A percentile compares a stretch with the other conserved stretches of the same genome.
phyloP scores from a whole-genome alignment of 148 eudicot genomes.

The Polygonum aviculare region DNA sequence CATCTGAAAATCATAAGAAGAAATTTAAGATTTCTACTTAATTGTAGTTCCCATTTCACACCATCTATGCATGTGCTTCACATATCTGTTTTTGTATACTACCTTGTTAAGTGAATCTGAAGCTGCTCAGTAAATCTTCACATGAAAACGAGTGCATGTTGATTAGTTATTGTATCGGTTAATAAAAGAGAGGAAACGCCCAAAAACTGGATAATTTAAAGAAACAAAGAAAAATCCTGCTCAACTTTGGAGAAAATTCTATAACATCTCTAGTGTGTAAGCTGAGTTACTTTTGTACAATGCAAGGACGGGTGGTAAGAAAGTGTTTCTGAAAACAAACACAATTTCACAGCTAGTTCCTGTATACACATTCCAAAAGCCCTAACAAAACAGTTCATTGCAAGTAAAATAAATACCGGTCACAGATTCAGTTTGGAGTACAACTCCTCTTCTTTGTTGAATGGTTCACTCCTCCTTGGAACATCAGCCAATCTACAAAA shows the following conservation, averaged over 20 bases:
- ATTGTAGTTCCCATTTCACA: too few relatives aligned
- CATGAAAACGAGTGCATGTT: too few relatives aligned
- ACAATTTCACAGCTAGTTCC: neutral
- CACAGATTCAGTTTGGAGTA: slow-evolving; percentile 14
- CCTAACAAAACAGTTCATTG: neutral
- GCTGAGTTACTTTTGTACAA: neutral
- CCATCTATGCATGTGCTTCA: too few relatives aligned
- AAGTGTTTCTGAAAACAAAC: neutral
- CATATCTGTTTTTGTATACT: too few relatives aligned
- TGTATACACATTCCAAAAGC: neutral
- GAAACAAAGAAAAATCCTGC: neutral
- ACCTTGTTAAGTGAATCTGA: too few relatives aligned
- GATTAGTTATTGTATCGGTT: too few relatives aligned
- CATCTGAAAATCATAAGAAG: too few relatives aligned
- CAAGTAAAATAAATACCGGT: neutral
- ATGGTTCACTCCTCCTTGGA: slow-evolving; percentile 40
- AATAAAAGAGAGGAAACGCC: too few relatives aligned
- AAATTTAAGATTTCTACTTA: too few relatives aligned
- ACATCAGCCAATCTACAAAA: slow-evolving; percentile 33
- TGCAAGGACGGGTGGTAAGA: neutral
- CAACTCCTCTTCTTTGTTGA: slow-evolving; percentile 39
- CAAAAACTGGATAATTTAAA: too few relatives aligned
- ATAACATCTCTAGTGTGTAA: neutral
- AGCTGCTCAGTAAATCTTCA: too few relatives aligned
- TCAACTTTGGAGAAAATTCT: neutral